A percentile compares a stretch with the other conserved stretches of the same genome.
phyloP scores from a whole-genome alignment of 257 asterid species.

The Sherardia arvensis region DNA sequence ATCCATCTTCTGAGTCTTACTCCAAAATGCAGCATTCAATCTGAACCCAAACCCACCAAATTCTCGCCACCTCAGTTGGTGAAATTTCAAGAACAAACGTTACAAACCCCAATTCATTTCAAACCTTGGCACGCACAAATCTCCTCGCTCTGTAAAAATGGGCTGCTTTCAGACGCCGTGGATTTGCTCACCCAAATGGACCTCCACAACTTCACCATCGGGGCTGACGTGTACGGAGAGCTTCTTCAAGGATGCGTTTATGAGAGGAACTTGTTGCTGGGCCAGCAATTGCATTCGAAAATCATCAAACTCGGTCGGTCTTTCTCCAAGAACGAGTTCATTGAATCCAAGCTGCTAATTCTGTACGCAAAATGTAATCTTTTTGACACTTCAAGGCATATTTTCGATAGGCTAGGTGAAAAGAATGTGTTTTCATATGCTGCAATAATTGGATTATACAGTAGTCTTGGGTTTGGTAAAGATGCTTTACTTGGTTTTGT shows the following conservation, averaged over 20 bases:
- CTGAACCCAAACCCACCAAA: constrained; percentile 7
- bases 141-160: constrained; percentile 20
- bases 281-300: constrained; percentile 22
- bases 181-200: constrained; percentile 16
- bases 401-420: constrained; percentile 17
- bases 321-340: constrained; percentile 20
- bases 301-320: constrained; percentile 19
- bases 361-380: constrained; percentile 23
- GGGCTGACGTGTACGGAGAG: constrained; percentile 21
- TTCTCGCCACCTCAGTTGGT: neutral
- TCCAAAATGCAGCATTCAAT: neutral
- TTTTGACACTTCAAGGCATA: constrained; percentile 11
- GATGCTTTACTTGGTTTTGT: constrained; percentile 19
- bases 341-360: constrained; percentile 25
- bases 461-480: constrained; percentile 15
- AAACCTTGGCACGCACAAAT: constrained; percentile 10
- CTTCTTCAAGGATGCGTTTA: constrained; percentile 25
- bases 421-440: constrained; percentile 26
- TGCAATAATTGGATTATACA: constrained; percentile 24
- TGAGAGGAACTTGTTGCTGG: constrained; percentile 16
- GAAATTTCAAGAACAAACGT: constrained; percentile 7
- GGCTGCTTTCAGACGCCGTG: constrained; percentile 21
- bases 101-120: neutral
- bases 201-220: constrained; percentile 7
- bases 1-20: constrained; percentile 2